A percentile compares a stretch with the other conserved stretches of the same genome.
These are phyloP conservation scores for Backusella liffmaniae DNA, from an alignment of 192 early-diverging fungal genomes.

Conservation along the genomic window DNA sequence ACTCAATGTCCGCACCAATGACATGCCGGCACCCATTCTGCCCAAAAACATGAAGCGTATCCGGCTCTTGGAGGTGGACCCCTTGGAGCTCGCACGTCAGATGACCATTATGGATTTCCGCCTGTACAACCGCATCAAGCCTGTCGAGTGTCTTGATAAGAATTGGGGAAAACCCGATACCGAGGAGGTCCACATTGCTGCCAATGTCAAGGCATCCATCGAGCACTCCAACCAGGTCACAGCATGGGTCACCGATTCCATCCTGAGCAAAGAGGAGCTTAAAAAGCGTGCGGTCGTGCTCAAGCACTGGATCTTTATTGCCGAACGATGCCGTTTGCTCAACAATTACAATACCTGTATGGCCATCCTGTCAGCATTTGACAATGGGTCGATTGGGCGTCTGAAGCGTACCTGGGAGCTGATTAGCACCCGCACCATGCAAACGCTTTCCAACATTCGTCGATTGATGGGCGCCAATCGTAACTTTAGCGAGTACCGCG, in stretches of 20 bases:
- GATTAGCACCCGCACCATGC: conserved; percentile 47
- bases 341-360: conserved; percentile 94
- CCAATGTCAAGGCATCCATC: conserved; percentile 88
- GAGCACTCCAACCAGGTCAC: conserved; percentile 79
- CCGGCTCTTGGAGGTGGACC: conserved; percentile 83
- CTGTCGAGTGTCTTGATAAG: conserved; percentile 84
- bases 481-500: conserved; percentile 82
- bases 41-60: conserved; percentile 76
- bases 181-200: conserved; percentile 47
- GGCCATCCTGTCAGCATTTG: conserved; percentile 82
- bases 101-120: conserved; percentile 86
- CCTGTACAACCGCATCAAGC: conserved; percentile 76
- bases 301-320: conserved; percentile 82
- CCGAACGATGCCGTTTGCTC: conserved; percentile 70
- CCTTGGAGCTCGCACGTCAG: conserved; percentile 94
- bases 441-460: conserved; percentile 60
- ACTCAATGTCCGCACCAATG: conserved; percentile 57
- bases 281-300: conserved; percentile 75
- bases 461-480: conserved; percentile 73
- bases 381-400: conserved; percentile 84
- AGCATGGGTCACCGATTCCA: conserved; percentile 84
- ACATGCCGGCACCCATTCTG: conserved; percentile 74
- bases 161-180: conserved; percentile 77
- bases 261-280: conserved; percentile 77
- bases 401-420: conserved; percentile 88